Base-by-base conservation (phyloP, 2,329 filamentous ascomycete species). In the Pseudocercospora fuligena region DNA sequence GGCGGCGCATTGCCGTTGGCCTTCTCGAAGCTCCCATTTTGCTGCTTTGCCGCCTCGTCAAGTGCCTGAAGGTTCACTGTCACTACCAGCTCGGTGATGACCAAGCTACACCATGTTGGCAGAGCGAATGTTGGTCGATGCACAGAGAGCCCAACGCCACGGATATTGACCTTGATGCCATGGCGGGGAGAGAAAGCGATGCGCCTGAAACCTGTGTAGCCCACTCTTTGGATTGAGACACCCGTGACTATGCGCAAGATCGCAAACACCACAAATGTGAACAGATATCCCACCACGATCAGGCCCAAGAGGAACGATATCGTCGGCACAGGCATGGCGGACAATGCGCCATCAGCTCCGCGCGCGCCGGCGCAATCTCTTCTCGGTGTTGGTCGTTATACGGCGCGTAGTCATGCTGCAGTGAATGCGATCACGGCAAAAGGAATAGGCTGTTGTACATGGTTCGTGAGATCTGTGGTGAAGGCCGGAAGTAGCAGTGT, bases 71-170 rank as follows among this genome's bases (percentile, higher is more conserved):
- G 83, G 76, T 99, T 92, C 51, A 98, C 79, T 0, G 92, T 96
- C 60, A 99, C 85, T 59, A 89, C 91, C 59, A 97, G 83, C 77
- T 97, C 95, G 74, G 89, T 92, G 66, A 99, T 81, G 8, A 95
- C 92, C 60, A 99, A 85, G 78, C 94, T 98, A 73, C 97, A 83
- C 93, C 94, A 98, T 69, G 96, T 98, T 53, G 95, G 95, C 78
- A 98, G 93, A 56, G 94, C 93, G 80, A 99, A 98, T 5, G 95
- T 98, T 12, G 95, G 95, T 4, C 94, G 89, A 80, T 99, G 95
- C 69, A 98, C 81, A 65, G 92, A 91, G 73, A 99, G 85, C 53
- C 95, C 93, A 61, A 99, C 85, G 60, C 94, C 92, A 60, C 95
- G 89, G 64, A 99, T 89, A 79, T 97, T 93, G 79, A 99, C 88